These are phyloP conservation scores for Backusella sp. DNA, from an alignment of 192 early-diverging fungal genomes.

Conservation along the genomic window DNA sequence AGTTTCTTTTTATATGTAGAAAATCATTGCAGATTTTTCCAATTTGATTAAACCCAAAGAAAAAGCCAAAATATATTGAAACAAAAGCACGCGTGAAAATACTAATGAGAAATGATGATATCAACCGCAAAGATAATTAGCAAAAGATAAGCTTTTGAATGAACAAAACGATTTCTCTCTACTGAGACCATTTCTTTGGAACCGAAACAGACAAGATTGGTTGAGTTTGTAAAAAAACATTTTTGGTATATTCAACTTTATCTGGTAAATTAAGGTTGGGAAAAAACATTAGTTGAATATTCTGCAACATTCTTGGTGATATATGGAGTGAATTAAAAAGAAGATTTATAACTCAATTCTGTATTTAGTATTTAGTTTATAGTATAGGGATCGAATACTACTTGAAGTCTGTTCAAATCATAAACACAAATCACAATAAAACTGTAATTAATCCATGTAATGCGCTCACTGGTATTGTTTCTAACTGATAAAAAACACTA, in stretches of 20 bases:
- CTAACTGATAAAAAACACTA: too few species aligned
- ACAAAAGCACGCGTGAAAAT: not conserved
- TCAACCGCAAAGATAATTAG: not conserved
- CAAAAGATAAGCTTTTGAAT: not conserved
- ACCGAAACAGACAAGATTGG: not conserved
- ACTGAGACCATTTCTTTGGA: not conserved
- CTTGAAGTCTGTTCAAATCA: too few species aligned
- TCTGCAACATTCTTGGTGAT: too few species aligned
- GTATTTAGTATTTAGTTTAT: too few species aligned
- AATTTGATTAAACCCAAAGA: not conserved
- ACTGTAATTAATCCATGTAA: too few species aligned
- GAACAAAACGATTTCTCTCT: not conserved
- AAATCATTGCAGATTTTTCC: not conserved
- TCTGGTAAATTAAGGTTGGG: too few species aligned
- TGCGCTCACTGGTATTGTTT: too few species aligned
- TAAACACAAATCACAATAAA: too few species aligned
- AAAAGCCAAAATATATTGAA: not conserved
- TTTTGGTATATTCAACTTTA: not conserved
- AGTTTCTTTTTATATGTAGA: not conserved
- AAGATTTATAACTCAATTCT: too few species aligned
- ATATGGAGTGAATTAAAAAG: too few species aligned
- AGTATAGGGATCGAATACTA: too few species aligned
- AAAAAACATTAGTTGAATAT: too few species aligned
- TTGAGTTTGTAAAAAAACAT: constrained; percentile 1
- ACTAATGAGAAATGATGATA: not conserved